Evolutionary conservation across 176 grass and related monocot species (phyloP).

Genomic region (Hyparrhenia diplandra): DNA sequence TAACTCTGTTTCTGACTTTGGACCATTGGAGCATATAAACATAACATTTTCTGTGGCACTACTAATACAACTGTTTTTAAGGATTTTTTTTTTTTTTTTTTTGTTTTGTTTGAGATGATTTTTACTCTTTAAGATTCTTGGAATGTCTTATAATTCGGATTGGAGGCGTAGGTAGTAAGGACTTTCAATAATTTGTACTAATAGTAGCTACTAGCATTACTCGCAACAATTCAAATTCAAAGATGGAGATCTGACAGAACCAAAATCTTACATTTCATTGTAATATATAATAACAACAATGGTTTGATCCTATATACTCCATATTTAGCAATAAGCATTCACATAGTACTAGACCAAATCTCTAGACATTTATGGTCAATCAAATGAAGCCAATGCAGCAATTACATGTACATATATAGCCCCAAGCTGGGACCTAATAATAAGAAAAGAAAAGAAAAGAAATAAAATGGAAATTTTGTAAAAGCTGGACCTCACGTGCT

Average conservation of each 20-base stretch:
- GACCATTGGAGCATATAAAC: not conserved
- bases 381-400: not conserved
- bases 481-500: not conserved
- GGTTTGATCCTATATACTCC: not conserved
- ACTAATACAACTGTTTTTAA: not conserved
- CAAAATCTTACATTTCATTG: not conserved
- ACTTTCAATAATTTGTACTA: not conserved
- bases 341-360: conserved; percentile 3
- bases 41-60: not conserved
- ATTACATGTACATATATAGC: not conserved
- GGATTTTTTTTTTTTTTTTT: no score
- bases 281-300: not conserved
- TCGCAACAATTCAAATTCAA: not conserved
- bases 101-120: no score
- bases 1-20: not conserved
- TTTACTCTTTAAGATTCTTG: no score
- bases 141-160: no score
- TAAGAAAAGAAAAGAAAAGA: not conserved
- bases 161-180: no score
- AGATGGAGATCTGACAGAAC: not conserved
- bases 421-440: not conserved
- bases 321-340: not conserved
- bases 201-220: not conserved
- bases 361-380: not conserved
- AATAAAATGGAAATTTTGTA: not conserved